Evolutionary conservation across 805 yeast species (phyloP), one percentile per base, ranked within the genome.

Genomic region (Ogataea paraovalis): DNA sequence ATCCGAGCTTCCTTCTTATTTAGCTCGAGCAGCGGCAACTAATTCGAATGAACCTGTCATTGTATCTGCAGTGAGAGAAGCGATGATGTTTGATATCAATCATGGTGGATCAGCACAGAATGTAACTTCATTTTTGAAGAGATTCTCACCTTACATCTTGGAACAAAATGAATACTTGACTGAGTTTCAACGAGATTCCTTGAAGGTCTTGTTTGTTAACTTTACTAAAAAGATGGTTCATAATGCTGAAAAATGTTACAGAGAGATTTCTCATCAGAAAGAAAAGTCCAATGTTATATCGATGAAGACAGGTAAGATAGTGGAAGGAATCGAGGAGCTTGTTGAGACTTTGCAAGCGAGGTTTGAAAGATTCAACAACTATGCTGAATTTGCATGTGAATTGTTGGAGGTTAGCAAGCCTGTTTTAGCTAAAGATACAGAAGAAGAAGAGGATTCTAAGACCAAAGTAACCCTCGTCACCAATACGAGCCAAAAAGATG

Each of bases 241-340:
- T 1, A 61, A 65, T 23, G 61, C 79, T 0, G 60, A 60, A 3
- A 61, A 60, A 1, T 53, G 72, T n/a, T 68, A 72, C 42, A 56
- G 61, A n/a, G 61, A 62, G n/a, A 58, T 75, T 0, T 51, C 59
- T 10, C 67, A 65, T 19, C 59, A 72, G 12, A 65, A 65, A 19
- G 63, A 64, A 19, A 71, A 69, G 44, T 78, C 75, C 46, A 72
- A 74, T 40, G 76, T 75, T 46, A 77, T 82, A 2, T 79, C 85
- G 45, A 78, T 86, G 46, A 74, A 85, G 54, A 80, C 85, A 1
- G 96, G 96, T 21, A 78, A 75, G 51, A 58, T 78, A 1, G 61
- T 73, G 16, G 82, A 78, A 16, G 51, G 47, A 2, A 45, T 64
- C 13, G 57, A 53, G 22, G 42, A 16, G 3, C 47, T 46, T 40